phyloP scores from a whole-genome alignment of 768 basidiomycete genomes.

The Boletus tylopilopsis region DNA sequence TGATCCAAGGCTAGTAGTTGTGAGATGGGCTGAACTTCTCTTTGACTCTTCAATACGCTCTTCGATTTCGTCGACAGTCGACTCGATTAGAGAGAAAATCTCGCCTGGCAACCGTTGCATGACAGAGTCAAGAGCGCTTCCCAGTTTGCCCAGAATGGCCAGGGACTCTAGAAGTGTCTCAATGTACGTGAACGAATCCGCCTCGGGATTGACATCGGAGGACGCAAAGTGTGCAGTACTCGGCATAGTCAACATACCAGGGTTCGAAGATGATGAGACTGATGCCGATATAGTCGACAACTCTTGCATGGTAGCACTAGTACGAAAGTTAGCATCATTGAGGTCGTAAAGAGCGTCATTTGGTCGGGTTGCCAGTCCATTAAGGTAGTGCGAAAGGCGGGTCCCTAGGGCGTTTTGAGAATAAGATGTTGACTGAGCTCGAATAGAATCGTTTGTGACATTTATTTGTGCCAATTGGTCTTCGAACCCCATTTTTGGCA shows the following conservation, averaged over 20 bases:
- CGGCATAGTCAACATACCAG: conserved; percentile 17
- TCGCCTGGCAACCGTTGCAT: conserved; percentile 81
- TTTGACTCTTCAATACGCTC: conserved; percentile 83
- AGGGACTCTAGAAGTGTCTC: conserved; percentile 92
- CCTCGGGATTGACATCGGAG: conserved; percentile 66
- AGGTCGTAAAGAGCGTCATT: conserved; percentile 77
- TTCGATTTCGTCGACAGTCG: conserved; percentile 85
- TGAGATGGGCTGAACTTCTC: conserved; percentile 39
- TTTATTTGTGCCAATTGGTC: conserved; percentile 35
- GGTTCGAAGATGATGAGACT: conserved; percentile 24
- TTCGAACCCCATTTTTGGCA: conserved; percentile 65
- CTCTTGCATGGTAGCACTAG: conserved; percentile 19
- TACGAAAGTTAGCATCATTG: conserved; percentile 37
- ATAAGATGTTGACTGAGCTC: conserved; percentile 32
- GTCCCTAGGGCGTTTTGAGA: conserved; percentile 41
- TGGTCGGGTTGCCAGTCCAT: conserved; percentile 60
- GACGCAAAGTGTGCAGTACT: conserved; percentile 21
- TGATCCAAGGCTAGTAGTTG: conserved; percentile 34
- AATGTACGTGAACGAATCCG: conserved; percentile 90
- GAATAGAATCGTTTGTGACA: conserved; percentile 17
- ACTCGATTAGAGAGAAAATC: conserved; percentile 80
- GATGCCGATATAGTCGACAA: conserved; percentile 17
- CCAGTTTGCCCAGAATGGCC: conserved; percentile 85
- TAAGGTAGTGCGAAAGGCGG: conserved; percentile 60
- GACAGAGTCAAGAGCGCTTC: conserved; percentile 76